Evolutionary conservation across 2,329 filamentous ascomycete species (phyloP).

Genomic region (Monilinia fructigena): DNA sequence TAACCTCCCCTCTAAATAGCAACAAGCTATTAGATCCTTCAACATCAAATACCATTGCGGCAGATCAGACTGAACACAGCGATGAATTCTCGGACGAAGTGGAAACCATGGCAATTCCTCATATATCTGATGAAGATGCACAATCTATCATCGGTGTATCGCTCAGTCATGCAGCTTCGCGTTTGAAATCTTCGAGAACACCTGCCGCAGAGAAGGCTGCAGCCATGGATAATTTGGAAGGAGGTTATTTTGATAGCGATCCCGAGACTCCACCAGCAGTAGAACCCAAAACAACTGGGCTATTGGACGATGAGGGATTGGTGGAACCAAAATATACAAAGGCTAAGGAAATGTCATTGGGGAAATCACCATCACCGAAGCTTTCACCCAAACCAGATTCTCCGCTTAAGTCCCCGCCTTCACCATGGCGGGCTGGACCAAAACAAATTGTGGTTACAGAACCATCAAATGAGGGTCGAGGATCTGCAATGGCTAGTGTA

Average conservation of each 20-base stretch:
- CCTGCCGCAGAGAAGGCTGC: slow-evolving; percentile 58
- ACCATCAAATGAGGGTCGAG: slow-evolving; percentile 36
- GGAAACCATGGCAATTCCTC: slow-evolving; percentile 31
- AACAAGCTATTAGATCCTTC: not conserved
- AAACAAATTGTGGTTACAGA: slow-evolving; percentile 42
- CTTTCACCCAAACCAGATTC: slow-evolving; percentile 23
- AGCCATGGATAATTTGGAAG: slow-evolving; percentile 53
- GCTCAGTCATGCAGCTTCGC: slow-evolving; percentile 56
- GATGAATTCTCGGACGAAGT: slow-evolving; percentile 29
- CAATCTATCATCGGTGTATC: slow-evolving; percentile 60
- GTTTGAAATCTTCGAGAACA: slow-evolving; percentile 54
- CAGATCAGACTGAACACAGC: slow-evolving; percentile 23
- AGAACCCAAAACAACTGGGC: not conserved
- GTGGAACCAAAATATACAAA: not conserved
- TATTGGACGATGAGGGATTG: slow-evolving; percentile 8
- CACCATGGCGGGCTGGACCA: slow-evolving; percentile 47
- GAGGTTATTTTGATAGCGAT: slow-evolving; percentile 43
- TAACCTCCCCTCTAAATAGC: not conserved
- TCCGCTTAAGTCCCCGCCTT: slow-evolving; percentile 28
- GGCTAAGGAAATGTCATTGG: slow-evolving; percentile 23
- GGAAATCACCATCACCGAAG: slow-evolving; percentile 37
- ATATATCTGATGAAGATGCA: slow-evolving; percentile 50
- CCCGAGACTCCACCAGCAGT: slow-evolving; percentile 35
- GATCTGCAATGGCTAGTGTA: slow-evolving; percentile 47
- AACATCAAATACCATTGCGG: slow-evolving; percentile 22